phyloP scores from a whole-genome alignment of 768 basidiomycete genomes.

The Tephrocybe sp. region DNA sequence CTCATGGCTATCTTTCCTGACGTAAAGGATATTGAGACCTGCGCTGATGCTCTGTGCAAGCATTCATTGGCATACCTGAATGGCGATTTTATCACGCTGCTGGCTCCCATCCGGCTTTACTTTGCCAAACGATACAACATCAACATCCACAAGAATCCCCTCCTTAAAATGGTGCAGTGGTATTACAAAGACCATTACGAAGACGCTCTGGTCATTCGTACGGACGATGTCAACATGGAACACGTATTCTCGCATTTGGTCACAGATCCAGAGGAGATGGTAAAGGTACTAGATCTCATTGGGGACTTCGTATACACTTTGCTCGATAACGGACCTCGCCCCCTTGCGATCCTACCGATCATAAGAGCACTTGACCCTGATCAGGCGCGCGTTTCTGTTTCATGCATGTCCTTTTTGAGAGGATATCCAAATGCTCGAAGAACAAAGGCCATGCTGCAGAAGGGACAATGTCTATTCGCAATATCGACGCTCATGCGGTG shows the following conservation, averaged over 20 bases:
- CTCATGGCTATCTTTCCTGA: background rate
- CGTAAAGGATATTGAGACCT: background rate
- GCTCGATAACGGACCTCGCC: background rate
- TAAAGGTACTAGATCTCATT: background rate
- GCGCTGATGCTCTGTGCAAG: slow-evolving; percentile 6
- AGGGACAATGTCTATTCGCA: background rate
- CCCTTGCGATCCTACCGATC: background rate
- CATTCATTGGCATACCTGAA: slow-evolving; percentile 11
- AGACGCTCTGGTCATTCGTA: background rate
- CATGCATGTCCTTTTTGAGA: background rate
- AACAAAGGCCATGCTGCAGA: background rate
- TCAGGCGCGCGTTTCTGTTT: background rate
- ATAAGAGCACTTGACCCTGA: background rate
- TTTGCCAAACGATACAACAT: background rate
- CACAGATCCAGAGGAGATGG: background rate
- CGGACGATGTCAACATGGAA: slow-evolving; percentile 9
- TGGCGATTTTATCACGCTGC: slow-evolving; percentile 11
- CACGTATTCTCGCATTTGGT: slow-evolving; percentile 6
- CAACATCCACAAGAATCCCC: background rate
- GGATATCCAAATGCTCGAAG: background rate
- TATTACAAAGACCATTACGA: slow-evolving; percentile 3
- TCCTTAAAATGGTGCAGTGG: background rate
- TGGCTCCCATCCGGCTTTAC: slow-evolving; percentile 16
- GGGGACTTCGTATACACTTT: background rate
- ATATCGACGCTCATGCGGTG: background rate